Conservation (phyloP, 805 yeast species). For the Suhomyces canberraensis region DNA sequence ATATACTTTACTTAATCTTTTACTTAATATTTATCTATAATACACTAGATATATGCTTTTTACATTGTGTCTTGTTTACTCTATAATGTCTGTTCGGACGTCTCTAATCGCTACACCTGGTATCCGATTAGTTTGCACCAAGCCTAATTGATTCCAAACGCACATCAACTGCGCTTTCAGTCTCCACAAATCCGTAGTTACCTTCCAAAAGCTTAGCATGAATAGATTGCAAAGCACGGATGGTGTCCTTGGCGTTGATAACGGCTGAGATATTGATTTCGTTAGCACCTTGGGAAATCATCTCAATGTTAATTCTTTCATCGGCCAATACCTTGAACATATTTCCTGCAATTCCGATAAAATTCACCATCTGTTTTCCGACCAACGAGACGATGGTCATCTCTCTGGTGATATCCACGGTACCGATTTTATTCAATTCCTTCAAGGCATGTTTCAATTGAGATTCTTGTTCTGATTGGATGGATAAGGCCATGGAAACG, state of each 20-base stretch:
- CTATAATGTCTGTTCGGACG: too few species aligned
- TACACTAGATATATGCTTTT: too few species aligned
- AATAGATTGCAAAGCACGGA: slow-evolving; percentile 81
- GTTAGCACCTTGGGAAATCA: slow-evolving; percentile 98
- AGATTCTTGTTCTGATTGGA: slow-evolving; percentile 60
- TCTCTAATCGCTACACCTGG: too few species aligned
- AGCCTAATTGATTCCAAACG: slow-evolving; percentile 30
- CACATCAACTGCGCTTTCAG: slow-evolving; percentile 26
- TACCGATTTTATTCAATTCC: slow-evolving; percentile 77
- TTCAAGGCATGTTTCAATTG: slow-evolving; percentile 68
- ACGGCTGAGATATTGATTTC: slow-evolving; percentile 97
- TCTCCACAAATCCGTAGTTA: slow-evolving; percentile 20
- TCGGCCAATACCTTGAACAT: slow-evolving; percentile 94
- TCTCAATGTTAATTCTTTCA: slow-evolving; percentile 89
- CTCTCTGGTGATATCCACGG: slow-evolving; percentile 82
- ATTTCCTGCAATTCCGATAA: slow-evolving; percentile 94
- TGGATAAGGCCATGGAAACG: slow-evolving; percentile 95
- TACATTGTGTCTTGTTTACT: too few species aligned
- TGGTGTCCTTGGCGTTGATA: slow-evolving; percentile 75
- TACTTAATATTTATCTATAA: too few species aligned
- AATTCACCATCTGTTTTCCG: slow-evolving; percentile 95
- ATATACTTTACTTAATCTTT: too few species aligned
- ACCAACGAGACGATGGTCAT: slow-evolving; percentile 92
- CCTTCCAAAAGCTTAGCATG: slow-evolving; percentile 72
- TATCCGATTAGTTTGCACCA: neutral